Evolutionary conservation across 1,139 yeast species (phyloP).

Genomic region (Candida sanyaensis): DNA sequence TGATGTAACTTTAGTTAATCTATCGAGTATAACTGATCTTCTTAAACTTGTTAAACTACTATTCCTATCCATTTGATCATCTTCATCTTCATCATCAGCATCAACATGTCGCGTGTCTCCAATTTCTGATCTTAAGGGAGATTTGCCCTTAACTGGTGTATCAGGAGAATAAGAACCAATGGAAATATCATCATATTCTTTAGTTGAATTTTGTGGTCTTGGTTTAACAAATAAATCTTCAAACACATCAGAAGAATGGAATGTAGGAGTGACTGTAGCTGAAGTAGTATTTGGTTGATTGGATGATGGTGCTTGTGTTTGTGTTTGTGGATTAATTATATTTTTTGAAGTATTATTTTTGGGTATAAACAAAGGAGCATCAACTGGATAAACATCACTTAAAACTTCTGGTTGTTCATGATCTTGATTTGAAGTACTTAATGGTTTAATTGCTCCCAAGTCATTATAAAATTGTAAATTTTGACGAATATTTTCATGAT

Average conservation of each 20-base stretch:
- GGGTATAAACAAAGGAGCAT: constrained; percentile 39
- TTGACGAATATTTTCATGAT: constrained; percentile 13
- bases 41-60: constrained; percentile 21
- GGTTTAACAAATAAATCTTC: constrained; percentile 11
- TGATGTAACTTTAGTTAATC: constrained; percentile 43
- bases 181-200: constrained; percentile 21
- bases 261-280: constrained; percentile 5
- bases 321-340: neutral
- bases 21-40: constrained; percentile 41
- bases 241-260: constrained; percentile 5
- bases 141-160: constrained; percentile 22
- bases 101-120: neutral
- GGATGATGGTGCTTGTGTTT: too few relatives aligned
- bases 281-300: neutral
- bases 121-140: constrained; percentile 13
- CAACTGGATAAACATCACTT: constrained; percentile 44
- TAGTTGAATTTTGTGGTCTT: constrained; percentile 1
- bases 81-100: constrained; percentile 9
- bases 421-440: constrained; percentile 19
- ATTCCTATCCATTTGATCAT: constrained; percentile 5
- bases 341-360: constrained; percentile 19
- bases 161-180: constrained; percentile 42
- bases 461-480: constrained; percentile 11
- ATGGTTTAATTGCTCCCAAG: constrained; percentile 5
- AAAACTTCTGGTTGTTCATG: constrained; percentile 39